These are phyloP conservation scores for Tirmania nivea DNA, from an alignment of 495 filamentous ascomycete genomes.

Conservation along the genomic window DNA sequence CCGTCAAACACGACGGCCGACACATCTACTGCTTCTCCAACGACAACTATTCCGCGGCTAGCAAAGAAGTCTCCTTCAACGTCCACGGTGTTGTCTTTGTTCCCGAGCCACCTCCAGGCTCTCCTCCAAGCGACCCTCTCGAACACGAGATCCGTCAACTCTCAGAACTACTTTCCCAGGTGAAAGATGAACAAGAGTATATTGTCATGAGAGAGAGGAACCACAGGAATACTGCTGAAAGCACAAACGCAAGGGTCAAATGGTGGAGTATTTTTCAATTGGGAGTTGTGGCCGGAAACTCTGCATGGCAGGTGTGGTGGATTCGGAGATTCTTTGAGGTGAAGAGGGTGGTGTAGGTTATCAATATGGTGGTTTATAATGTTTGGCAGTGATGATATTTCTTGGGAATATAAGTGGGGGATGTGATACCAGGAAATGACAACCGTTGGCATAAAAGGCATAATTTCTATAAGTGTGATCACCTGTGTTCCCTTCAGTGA, in stretches of 20 bases:
- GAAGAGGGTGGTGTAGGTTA: conserved; percentile 18
- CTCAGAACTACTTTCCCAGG: conserved; percentile 66
- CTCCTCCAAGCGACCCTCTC: conserved; percentile 61
- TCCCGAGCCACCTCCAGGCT: conserved; percentile 57
- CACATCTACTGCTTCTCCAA: conserved; percentile 98
- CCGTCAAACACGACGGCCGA: conserved; percentile 62
- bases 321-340: conserved; percentile 98
- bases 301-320: conserved; percentile 98
- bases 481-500: too few relatives aligned
- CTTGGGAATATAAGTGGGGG: too few relatives aligned
- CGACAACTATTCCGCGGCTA: conserved; percentile 76
- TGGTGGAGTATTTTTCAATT: conserved; percentile 99
- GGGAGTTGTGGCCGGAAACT: conserved; percentile 69
- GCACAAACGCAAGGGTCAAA: conserved; percentile 89
- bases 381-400: background rate
- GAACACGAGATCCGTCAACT: conserved; percentile 77
- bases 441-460: background rate
- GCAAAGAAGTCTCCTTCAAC: conserved; percentile 96
- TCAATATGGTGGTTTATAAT: background rate
- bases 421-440: too few relatives aligned
- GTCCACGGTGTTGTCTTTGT: conserved; percentile 98
- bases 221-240: conserved; percentile 95
- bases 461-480: background rate
- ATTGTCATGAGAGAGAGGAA: conserved; percentile 87
- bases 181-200: conserved; percentile 94